These are phyloP conservation scores for Sophora flavescens DNA, from an alignment of 306 rosid genomes.

Conservation along the genomic window DNA sequence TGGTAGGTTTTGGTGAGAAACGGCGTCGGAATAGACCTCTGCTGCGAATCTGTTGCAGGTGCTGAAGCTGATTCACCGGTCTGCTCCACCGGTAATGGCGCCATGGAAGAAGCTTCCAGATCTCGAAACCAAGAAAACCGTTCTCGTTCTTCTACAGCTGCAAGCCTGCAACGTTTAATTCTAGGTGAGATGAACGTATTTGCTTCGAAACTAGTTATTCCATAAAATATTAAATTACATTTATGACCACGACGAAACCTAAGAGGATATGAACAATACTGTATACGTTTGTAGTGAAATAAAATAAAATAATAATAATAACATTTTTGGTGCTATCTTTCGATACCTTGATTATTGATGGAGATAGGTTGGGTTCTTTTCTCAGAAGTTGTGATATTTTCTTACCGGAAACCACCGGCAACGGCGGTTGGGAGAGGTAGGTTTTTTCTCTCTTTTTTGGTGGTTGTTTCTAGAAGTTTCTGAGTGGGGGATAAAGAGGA, in stretches of 20 bases:
- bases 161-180: no score
- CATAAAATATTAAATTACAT: background rate
- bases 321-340: background rate
- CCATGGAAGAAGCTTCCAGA: constrained; percentile 64
- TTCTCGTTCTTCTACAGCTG: no score
- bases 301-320: background rate
- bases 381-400: background rate
- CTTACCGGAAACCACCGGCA: background rate
- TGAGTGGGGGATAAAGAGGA: constrained; percentile 28
- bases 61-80: constrained; percentile 69
- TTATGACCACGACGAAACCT: background rate
- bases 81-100: constrained; percentile 75
- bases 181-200: background rate
- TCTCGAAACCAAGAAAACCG: constrained; percentile 42
- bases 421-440: background rate
- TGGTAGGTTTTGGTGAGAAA: constrained; percentile 86
- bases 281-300: background rate
- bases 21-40: constrained; percentile 93
- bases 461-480: constrained; percentile 74
- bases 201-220: no score
- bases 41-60: constrained; percentile 60
- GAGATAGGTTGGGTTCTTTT: background rate
- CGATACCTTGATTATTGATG: constrained; percentile 3
- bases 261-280: background rate
- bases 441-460: constrained; percentile 21